A percentile compares a stretch with the other conserved stretches of the same genome.
These are phyloP conservation scores for Bretziella fagacearum DNA, from an alignment of 2,329 filamentous ascomycete genomes.

Conservation along the genomic window DNA sequence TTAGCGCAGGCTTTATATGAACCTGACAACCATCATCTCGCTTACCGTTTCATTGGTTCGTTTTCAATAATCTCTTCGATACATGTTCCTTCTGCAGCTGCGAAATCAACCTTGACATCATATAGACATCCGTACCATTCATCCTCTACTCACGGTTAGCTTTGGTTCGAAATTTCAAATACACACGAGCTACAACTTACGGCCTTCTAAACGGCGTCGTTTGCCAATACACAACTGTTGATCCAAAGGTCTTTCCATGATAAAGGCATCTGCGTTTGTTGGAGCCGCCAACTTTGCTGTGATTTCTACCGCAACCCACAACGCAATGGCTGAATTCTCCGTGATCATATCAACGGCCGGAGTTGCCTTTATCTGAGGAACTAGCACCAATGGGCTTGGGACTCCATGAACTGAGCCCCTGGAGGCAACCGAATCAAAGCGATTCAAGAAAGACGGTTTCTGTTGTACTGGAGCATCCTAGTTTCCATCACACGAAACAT, in stretches of 20 bases:
- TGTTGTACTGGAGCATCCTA: not conserved
- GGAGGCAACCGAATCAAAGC: not conserved
- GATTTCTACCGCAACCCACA: conserved; percentile 36
- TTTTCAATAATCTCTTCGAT: conserved; percentile 32
- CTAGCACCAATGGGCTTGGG: conserved; percentile 20
- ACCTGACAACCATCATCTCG: not conserved
- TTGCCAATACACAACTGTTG: conserved; percentile 15
- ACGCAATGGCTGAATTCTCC: conserved; percentile 19
- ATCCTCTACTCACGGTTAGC: conserved; percentile 8
- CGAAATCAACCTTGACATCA: conserved; percentile 30
- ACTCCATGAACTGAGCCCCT: not conserved
- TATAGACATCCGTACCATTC: conserved; percentile 31
- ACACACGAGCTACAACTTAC: conserved; percentile 6
- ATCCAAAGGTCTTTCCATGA: conserved; percentile 12
- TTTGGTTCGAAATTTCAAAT: not conserved
- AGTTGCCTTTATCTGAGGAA: conserved; percentile 28
- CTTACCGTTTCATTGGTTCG: conserved; percentile 26
- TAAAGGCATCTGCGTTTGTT: conserved; percentile 16
- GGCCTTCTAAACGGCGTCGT: conserved; percentile 13
- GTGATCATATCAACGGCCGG: conserved; percentile 25
- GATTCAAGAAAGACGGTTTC: not conserved
- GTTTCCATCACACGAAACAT: conserved; percentile 4
- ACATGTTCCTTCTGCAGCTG: conserved; percentile 25
- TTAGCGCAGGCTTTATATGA: conserved; percentile 6
- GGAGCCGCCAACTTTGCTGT: conserved; percentile 23